These are phyloP conservation scores for Barnettozyma vustinii DNA, from an alignment of 805 yeast species.

Conservation along the genomic window DNA sequence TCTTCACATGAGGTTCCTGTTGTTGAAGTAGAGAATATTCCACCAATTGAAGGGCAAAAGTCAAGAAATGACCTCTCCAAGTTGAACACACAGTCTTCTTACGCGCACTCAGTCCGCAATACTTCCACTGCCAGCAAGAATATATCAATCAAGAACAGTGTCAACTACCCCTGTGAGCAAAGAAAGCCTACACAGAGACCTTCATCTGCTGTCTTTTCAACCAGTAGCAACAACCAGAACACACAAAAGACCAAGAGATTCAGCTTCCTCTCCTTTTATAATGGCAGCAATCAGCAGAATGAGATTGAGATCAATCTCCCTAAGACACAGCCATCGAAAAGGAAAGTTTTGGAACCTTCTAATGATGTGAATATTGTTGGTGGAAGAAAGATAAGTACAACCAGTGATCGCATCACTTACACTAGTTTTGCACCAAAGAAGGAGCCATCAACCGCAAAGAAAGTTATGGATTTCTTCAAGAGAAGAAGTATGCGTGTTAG, in stretches of 20 bases:
- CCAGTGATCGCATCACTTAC: conserved; percentile 18
- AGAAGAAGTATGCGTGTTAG: conserved; percentile 45
- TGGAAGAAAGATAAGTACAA: conserved; percentile 12
- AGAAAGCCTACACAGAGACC: conserved; percentile 7
- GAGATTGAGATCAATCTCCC: conserved; percentile 13
- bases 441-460: conserved; percentile 71
- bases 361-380: conserved; percentile 15
- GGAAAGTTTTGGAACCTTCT: conserved; percentile 23
- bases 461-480: conserved; percentile 73
- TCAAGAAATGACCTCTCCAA: not conserved
- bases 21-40: not conserved
- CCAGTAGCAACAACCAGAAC: conserved; percentile 13
- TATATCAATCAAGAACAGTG: conserved; percentile 4
- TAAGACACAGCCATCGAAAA: conserved; percentile 9
- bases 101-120: conserved; percentile 12
- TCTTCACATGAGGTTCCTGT: conserved; percentile 3
- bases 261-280: conserved; percentile 35
- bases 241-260: conserved; percentile 31
- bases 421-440: conserved; percentile 31
- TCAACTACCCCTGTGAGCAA: conserved; percentile 3
- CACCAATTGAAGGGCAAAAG: not conserved
- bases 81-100: conserved; percentile 3
- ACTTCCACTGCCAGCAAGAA: conserved; percentile 12
- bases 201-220: conserved; percentile 3
- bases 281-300: conserved; percentile 4